These are phyloP conservation scores for Neopestalotiopsis sp. DNA, from an alignment of 2,329 filamentous ascomycete genomes.

Conservation along the genomic window DNA sequence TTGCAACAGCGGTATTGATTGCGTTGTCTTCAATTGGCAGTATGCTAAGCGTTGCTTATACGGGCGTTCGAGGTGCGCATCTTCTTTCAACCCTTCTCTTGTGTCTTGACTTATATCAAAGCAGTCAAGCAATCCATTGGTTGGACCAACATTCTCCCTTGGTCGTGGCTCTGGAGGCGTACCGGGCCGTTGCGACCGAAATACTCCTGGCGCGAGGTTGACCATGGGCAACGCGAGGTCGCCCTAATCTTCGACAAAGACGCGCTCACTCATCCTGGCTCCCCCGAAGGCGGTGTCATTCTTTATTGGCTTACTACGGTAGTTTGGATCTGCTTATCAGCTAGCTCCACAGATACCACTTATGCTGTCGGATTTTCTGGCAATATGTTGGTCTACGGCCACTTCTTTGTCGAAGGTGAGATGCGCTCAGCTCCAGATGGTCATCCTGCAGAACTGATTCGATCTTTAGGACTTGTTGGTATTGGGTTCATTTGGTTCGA, in stretches of 20 bases:
- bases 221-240: background rate
- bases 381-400: background rate
- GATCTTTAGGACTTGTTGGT: background rate
- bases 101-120: background rate
- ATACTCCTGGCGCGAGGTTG: background rate
- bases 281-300: background rate
- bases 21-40: background rate
- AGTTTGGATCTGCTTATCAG: constrained; percentile 4
- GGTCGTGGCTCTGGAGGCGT: constrained; percentile 5
- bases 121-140: constrained; percentile 8
- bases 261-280: background rate
- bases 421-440: background rate
- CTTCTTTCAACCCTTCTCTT: background rate
- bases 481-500: constrained; percentile 5
- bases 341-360: background rate
- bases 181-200: background rate
- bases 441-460: background rate
- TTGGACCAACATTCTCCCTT: background rate
- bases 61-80: background rate
- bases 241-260: background rate
- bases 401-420: constrained; percentile 5
- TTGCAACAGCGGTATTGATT: constrained; percentile 2
- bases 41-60: background rate
- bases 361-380: background rate
- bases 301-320: constrained; percentile 6